Evolutionary conservation across 768 basidiomycete genomes (phyloP).

Genomic region (Holtermanniella nyarrowii): DNA sequence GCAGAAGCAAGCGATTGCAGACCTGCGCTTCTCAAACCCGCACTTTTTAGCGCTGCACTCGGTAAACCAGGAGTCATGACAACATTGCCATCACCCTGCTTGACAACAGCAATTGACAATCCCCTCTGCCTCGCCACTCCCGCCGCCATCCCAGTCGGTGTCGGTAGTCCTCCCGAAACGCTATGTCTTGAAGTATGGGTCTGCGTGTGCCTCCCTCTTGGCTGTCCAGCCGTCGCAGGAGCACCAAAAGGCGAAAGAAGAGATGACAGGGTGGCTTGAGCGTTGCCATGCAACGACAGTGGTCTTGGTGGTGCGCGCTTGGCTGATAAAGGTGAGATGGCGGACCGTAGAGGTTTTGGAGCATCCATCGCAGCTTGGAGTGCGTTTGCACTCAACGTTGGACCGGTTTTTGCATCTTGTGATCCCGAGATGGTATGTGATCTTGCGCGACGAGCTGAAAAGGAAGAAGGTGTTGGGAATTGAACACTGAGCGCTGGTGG

Average conservation of each 20-base stretch:
- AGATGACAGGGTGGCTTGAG: too few species aligned
- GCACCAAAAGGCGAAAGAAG: not conserved
- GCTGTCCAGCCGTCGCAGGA: not conserved
- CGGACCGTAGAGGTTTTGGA: not conserved
- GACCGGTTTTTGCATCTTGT: too few species aligned
- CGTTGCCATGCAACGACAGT: not conserved
- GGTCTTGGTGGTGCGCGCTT: not conserved
- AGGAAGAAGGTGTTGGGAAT: not conserved
- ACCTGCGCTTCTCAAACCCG: not conserved
- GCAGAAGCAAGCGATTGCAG: constrained; percentile 16
- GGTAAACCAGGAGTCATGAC: constrained; percentile 12
- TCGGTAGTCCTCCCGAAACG: too few species aligned
- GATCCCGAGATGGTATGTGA: too few species aligned
- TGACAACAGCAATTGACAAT: constrained; percentile 26
- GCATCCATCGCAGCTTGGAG: not conserved
- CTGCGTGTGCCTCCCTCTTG: too few species aligned
- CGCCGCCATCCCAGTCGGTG: too few species aligned
- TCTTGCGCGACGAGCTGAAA: not conserved
- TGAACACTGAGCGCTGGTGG: not conserved
- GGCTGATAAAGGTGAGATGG: too few species aligned
- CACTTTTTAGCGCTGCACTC: not conserved
- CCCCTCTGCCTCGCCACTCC: constrained; percentile 17
- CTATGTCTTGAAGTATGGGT: too few species aligned
- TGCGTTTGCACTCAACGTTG: not conserved
- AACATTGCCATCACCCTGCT: constrained; percentile 16